Evolutionary conservation across 2,329 filamentous ascomycete genomes (phyloP).

Genomic region (Chaetothyriales sp.): DNA sequence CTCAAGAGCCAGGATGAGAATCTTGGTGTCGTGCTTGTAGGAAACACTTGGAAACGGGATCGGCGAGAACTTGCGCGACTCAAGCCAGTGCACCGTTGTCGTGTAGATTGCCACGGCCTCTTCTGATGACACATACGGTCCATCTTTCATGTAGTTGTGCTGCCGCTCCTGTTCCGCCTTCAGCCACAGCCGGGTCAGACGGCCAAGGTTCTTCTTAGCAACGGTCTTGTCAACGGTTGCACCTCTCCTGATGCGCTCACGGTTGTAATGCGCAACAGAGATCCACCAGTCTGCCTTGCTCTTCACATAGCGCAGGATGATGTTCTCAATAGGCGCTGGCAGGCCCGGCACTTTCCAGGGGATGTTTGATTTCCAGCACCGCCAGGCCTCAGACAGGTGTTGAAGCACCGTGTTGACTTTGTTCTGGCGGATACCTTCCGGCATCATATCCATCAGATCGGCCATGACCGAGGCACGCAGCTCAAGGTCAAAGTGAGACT

Average conservation of each 20-base stretch:
- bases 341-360: slow-evolving; percentile 97
- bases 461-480: slow-evolving; percentile 97
- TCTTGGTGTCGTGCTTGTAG: slow-evolving; percentile 99
- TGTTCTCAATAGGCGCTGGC: slow-evolving; percentile 94
- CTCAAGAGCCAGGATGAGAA: slow-evolving; percentile 86
- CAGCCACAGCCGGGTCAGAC: slow-evolving; percentile 85
- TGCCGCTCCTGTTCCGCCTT: slow-evolving; percentile 97
- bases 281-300: slow-evolving; percentile 99
- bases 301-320: slow-evolving; percentile 96
- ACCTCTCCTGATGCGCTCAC: slow-evolving; percentile 87
- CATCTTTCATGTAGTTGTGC: slow-evolving; percentile 99
- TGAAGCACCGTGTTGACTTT: slow-evolving; percentile 97
- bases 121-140: slow-evolving; percentile 93
- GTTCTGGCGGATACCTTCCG: slow-evolving; percentile 97
- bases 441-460: slow-evolving; percentile 99
- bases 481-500: slow-evolving; percentile 96
- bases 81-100: slow-evolving; percentile 95
- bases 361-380: slow-evolving; percentile 99
- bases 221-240: slow-evolving; percentile 98
- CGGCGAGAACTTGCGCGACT: slow-evolving; percentile 94
- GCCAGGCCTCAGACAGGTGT: slow-evolving; percentile 94
- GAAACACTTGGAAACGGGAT: slow-evolving; percentile 98
- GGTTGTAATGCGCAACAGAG: slow-evolving; percentile 95
- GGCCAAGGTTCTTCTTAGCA: slow-evolving; percentile 95
- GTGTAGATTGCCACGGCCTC: slow-evolving; percentile 98